Evolutionary conservation across 1,139 yeast species (phyloP).

Genomic region (Geotrichum candidum): DNA sequence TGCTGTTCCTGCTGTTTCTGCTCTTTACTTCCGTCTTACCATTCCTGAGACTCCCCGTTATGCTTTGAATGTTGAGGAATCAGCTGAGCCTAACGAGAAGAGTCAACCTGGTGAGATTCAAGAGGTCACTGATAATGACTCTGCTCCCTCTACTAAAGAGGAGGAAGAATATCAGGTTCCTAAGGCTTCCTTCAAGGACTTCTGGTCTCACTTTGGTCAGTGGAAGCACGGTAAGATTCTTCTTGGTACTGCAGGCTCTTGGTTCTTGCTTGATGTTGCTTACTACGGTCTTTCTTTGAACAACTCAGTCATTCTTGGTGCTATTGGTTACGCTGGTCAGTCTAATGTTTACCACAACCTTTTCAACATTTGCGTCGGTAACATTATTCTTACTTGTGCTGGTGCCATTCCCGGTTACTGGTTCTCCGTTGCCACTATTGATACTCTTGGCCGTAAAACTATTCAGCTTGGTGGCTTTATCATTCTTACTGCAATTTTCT

Average conservation of each 20-base stretch:
- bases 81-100: slow-evolving; percentile 57
- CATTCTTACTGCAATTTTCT: slow-evolving; percentile 52
- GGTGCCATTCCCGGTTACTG: slow-evolving; percentile 67
- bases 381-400: slow-evolving; percentile 56
- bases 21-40: slow-evolving; percentile 83
- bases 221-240: slow-evolving; percentile 83
- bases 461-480: slow-evolving; percentile 56
- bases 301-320: slow-evolving; percentile 75
- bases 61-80: slow-evolving; percentile 66
- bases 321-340: slow-evolving; percentile 76
- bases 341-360: slow-evolving; percentile 61
- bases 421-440: slow-evolving; percentile 53
- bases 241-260: slow-evolving; percentile 91
- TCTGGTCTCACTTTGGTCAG: slow-evolving; percentile 60
- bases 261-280: slow-evolving; percentile 96
- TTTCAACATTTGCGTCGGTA: slow-evolving; percentile 47
- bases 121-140: slow-evolving; percentile 37
- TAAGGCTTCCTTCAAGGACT: slow-evolving; percentile 42
- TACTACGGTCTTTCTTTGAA: slow-evolving; percentile 81
- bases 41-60: slow-evolving; percentile 93
- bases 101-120: slow-evolving; percentile 47
- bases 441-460: slow-evolving; percentile 55
- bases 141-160: not conserved
- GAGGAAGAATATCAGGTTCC: slow-evolving; percentile 39
- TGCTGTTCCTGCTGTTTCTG: slow-evolving; percentile 77